These are phyloP conservation scores for Usnea hakonensis DNA, from an alignment of 495 filamentous ascomycete genomes.

Conservation along the genomic window DNA sequence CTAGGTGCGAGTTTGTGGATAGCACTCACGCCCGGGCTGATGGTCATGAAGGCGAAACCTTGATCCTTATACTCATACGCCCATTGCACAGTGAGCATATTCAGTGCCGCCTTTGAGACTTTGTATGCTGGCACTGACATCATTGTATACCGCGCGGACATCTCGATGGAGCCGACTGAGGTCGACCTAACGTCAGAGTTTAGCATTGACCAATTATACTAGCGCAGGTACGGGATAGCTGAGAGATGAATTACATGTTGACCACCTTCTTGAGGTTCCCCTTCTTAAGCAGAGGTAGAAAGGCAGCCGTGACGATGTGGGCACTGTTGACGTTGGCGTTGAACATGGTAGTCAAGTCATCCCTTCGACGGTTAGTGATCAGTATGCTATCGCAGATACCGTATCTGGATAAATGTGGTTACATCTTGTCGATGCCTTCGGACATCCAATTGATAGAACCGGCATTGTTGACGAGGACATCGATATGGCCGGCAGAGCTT, in stretches of 20 bases:
- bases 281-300: constrained; percentile 40
- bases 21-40: constrained; percentile 37
- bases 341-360: constrained; percentile 35
- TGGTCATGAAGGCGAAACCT: constrained; percentile 32
- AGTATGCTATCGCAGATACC: neutral
- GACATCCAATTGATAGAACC: too few species aligned
- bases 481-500: constrained; percentile 35
- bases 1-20: constrained; percentile 4
- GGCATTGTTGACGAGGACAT: constrained; percentile 48
- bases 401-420: too few species aligned
- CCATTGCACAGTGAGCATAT: constrained; percentile 36
- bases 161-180: constrained; percentile 31
- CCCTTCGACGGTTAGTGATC: constrained; percentile 11
- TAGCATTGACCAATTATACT: neutral
- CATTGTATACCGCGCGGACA: constrained; percentile 14
- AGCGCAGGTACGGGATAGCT: neutral
- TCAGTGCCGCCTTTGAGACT: constrained; percentile 37
- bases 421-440: too few species aligned
- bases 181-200: constrained; percentile 25
- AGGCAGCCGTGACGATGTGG: constrained; percentile 38
- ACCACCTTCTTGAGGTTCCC: constrained; percentile 39
- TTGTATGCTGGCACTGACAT: constrained; percentile 33
- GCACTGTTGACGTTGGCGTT: constrained; percentile 38
- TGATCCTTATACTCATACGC: constrained; percentile 24
- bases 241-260: constrained; percentile 29